These are phyloP conservation scores for Leptographium lundbergii DNA, from an alignment of 2,329 filamentous ascomycete species.

Conservation along the genomic window DNA sequence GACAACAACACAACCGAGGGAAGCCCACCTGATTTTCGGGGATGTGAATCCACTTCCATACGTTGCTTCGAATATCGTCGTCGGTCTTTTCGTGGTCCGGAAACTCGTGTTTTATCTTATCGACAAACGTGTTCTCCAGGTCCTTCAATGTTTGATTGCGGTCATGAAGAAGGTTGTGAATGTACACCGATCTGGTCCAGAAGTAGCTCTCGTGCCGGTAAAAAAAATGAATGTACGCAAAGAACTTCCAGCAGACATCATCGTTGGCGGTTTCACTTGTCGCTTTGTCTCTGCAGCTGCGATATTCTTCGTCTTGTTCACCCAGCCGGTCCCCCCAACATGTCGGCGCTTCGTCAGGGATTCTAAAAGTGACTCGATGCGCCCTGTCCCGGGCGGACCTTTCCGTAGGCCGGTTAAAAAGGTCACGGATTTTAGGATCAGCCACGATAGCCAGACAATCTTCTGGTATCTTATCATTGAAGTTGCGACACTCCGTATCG, in stretches of 20 bases:
- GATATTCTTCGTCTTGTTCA: too few relatives aligned
- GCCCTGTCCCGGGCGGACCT: neutral
- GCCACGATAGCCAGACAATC: neutral
- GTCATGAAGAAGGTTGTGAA: neutral
- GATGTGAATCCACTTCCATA: conserved; percentile 3
- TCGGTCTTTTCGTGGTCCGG: neutral
- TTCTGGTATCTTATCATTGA: neutral
- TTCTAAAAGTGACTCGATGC: neutral
- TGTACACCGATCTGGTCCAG: neutral
- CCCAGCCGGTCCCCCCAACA: neutral
- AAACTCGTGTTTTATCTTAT: neutral
- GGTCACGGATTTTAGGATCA: neutral
- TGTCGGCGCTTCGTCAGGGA: neutral
- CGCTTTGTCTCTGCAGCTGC: neutral
- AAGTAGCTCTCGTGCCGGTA: neutral
- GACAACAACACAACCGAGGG: neutral
- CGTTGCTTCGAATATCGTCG: neutral
- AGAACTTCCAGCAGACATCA: neutral
- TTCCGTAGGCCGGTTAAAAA: neutral
- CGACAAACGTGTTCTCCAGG: neutral
- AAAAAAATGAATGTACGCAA: neutral
- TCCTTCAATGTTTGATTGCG: neutral
- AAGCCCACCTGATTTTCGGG: neutral
- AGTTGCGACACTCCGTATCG: neutral
- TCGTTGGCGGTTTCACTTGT: too few relatives aligned